Base-by-base conservation (phyloP, 768 basidiomycete species). In the Tylopilus intermedius region DNA sequence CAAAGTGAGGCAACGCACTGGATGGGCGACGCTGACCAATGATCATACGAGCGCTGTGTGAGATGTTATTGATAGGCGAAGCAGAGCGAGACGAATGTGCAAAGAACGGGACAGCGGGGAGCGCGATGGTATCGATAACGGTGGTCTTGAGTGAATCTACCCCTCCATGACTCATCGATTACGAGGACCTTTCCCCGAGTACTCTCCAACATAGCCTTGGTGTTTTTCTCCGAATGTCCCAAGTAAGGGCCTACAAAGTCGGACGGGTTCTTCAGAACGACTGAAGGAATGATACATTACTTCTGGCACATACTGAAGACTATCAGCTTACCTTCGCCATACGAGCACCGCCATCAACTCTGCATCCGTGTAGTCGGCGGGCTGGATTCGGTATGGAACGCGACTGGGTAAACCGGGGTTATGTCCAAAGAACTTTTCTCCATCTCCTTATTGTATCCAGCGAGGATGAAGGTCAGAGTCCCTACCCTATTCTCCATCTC, bases 401-500 rank as follows among this genome's bases (percentile, higher is more conserved):
- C 86, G 81, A 66, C 84, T 86, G 8, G 69, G 67, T 11, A 88
- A 64, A 2, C 86, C 86, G 2, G 86, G 84, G 58, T 88, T 87
- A 54, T 86, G 84, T 54, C 86, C 84, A 54, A 88, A 87, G 69
- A 88, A 88, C 41, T 75, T 80, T 57, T 80, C 57, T 88, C 86
- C 86, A 88, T 87, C 64, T 88, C 73, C 49, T 78, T 82, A 63
- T 71, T 77, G 62, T 88, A 88, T 4, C 86, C 86, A 0, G 86
- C 86, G 2, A 88, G 71, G 49, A 88, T 79, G 67, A 88, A 88
- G 10, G 85, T 81, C 6, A 86, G 57, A 6, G 70, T 79, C 5
- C 83, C 86, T 4, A 81, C 72, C 32, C 77, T 74, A 60, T 87
- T 86, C 59, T 87, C 84, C 82, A 88, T 87, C 63, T 88, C 85